Base-by-base conservation (phyloP, 345 rosid species). In the Eucalyptus tenuipes region DNA sequence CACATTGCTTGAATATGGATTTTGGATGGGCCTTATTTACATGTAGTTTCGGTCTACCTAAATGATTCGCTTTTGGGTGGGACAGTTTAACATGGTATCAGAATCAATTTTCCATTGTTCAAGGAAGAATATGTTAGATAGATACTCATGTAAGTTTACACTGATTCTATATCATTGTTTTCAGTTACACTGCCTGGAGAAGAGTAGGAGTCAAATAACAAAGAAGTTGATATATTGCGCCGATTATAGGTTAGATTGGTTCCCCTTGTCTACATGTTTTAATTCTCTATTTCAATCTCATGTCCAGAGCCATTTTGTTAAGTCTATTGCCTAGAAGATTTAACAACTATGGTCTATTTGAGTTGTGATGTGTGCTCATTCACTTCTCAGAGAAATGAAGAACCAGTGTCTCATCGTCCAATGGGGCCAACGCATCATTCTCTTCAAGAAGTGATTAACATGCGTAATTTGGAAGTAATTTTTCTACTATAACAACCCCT, bases 211-310 rank as follows among this genome's bases (percentile, higher is more conserved):
- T 86, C 97, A 94, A 93, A 92, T 93, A 89, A 94, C 95, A 42
- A 96, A 95, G 91, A 97, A 96, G 91, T 88, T 94, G 31, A 90
- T 94, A 87, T 96, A 94, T 91, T 96, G 98, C 89, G 93, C 98
- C 85, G 86, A 91, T 92, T 99, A 97, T 94, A 95, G 99, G 99
- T 91, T 84, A 64, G 90, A 71, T 88, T 27, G 61, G 61, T 9
- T 55, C 27, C 61, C 29, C 61, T 55, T 55, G 61, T 45, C 48
- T 66, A 25, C 82, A 48, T 82, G 42, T 89, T 59, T 49, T 52
- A 79, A 50, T 79, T 29, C 20, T 81, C 55, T 44, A 49, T 31
- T 48, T 81, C 29, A 59, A 17, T 87, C 25, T 44, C 61, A 57
- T 24, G 27, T 55, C 27, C 13, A 55, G 13, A 55, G 24, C 25